phyloP scores from a whole-genome alignment of 108 stramenopile species.

The Epithemia pelagica region DNA sequence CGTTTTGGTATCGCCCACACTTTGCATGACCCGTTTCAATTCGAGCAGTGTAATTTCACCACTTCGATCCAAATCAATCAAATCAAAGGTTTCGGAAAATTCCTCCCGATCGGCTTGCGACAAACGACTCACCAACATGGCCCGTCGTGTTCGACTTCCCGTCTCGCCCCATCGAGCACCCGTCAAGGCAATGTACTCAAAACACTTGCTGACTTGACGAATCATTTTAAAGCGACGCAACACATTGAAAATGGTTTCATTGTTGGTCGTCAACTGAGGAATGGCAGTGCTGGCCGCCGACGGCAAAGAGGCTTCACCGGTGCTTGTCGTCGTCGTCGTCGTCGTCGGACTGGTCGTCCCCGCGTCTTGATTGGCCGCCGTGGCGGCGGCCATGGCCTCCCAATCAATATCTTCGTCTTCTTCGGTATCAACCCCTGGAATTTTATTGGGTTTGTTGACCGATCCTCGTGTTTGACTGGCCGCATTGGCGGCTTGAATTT shows the following conservation, averaged over 20 bases:
- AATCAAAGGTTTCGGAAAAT: slow-evolving; percentile 55
- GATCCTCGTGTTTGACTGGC: slow-evolving; percentile 49
- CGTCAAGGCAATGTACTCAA: slow-evolving; percentile 69
- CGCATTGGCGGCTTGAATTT: slow-evolving; percentile 34
- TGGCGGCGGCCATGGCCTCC: not conserved
- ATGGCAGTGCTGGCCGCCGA: not conserved
- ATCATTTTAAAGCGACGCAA: slow-evolving; percentile 63
- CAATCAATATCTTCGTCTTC: slow-evolving; percentile 5
- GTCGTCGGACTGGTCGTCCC: not conserved
- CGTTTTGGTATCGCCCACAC: slow-evolving; percentile 34
- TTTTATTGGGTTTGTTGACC: slow-evolving; percentile 38
- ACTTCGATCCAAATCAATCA: slow-evolving; percentile 57
- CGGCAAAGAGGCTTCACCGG: not conserved
- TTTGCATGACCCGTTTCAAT: slow-evolving; percentile 55
- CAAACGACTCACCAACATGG: slow-evolving; percentile 58
- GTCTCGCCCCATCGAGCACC: slow-evolving; percentile 57
- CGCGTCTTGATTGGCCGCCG: not conserved
- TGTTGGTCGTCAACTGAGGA: slow-evolving; percentile 2
- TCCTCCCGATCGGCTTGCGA: slow-evolving; percentile 48
- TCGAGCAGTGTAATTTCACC: slow-evolving; percentile 58
- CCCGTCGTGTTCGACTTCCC: slow-evolving; percentile 46
- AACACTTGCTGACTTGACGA: slow-evolving; percentile 62
- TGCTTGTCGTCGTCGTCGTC: not conserved
- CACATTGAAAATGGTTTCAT: slow-evolving; percentile 27
- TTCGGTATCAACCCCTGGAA: slow-evolving; percentile 67